Percentiles rank a stretch among this genome's conserved stretches.
Conservation (phyloP, 768 basidiomycete genomes). For the Podaxis mareebaensis region DNA sequence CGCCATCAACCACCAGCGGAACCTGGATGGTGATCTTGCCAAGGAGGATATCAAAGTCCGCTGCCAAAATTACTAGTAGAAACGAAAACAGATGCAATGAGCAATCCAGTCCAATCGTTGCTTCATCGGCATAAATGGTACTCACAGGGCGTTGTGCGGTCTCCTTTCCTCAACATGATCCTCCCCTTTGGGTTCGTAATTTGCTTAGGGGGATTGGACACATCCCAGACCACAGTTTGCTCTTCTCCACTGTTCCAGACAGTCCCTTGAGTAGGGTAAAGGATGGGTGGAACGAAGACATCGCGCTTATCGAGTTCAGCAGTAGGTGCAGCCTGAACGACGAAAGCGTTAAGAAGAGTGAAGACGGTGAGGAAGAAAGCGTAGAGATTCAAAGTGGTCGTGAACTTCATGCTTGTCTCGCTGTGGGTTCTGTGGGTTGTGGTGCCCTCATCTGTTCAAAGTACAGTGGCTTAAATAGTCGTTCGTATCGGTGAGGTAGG, state of each 20-base stretch:
- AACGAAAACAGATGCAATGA: conserved; percentile 3
- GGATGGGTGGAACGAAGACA: conserved; percentile 48
- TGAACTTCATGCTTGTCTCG: conserved; percentile 8
- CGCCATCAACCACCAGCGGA: conserved; percentile 32
- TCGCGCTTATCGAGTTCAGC: conserved; percentile 34
- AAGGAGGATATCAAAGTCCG: conserved; percentile 37
- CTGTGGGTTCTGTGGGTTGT: not conserved
- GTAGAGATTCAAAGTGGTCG: conserved; percentile 4
- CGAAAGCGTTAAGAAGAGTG: conserved; percentile 17
- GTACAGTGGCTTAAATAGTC: not conserved
- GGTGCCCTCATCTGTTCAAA: not conserved
- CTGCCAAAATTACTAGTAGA: conserved; percentile 30
- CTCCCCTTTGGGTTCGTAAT: conserved; percentile 50
- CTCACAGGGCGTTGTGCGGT: conserved; percentile 33
- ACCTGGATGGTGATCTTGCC: conserved; percentile 35
- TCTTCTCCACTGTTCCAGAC: conserved; percentile 42
- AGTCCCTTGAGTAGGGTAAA: conserved; percentile 33
- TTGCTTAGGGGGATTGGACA: conserved; percentile 37
- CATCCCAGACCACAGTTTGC: conserved; percentile 49
- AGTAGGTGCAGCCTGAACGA: conserved; percentile 24
- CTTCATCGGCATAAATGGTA: not conserved
- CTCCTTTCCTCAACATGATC: conserved; percentile 41
- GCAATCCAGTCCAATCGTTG: not conserved
- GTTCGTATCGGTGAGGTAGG: not conserved
- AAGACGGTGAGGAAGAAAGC: conserved; percentile 16